These are phyloP conservation scores for Suillus occidentalis DNA, from an alignment of 768 basidiomycete genomes.

Conservation along the genomic window DNA sequence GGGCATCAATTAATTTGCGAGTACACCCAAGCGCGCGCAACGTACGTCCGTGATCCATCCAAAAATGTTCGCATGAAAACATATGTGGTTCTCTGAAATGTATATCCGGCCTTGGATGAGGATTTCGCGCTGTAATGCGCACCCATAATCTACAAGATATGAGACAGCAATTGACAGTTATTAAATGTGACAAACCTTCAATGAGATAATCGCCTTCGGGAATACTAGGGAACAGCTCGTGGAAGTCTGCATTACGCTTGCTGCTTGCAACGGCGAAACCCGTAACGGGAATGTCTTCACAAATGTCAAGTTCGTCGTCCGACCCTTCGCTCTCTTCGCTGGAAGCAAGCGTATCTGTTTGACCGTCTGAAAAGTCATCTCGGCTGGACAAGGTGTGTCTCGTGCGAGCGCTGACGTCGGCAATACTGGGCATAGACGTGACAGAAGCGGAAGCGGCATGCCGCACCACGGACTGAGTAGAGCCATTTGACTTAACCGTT, in stretches of 20 bases:
- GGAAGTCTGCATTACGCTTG: slow-evolving; percentile 93
- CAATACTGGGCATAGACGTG: slow-evolving; percentile 15
- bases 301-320: slow-evolving; percentile 35
- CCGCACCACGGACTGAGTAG: slow-evolving; percentile 4
- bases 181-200: slow-evolving; percentile 59
- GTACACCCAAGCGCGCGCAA: slow-evolving; percentile 12
- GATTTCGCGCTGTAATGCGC: slow-evolving; percentile 94
- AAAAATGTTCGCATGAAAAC: slow-evolving; percentile 99
- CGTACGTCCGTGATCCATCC: slow-evolving; percentile 98
- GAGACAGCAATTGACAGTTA: neutral
- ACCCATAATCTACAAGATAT: slow-evolving; percentile 83
- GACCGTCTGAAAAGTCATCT: slow-evolving; percentile 31
- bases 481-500: slow-evolving; percentile 9
- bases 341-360: slow-evolving; percentile 21
- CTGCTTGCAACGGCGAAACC: slow-evolving; percentile 97
- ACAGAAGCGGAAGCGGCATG: slow-evolving; percentile 10
- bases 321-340: slow-evolving; percentile 34
- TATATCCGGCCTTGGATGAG: slow-evolving; percentile 94
- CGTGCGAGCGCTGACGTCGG: slow-evolving; percentile 11
- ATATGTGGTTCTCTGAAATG: slow-evolving; percentile 98
- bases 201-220: slow-evolving; percentile 98
- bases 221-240: slow-evolving; percentile 84
- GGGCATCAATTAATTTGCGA: slow-evolving; percentile 10
- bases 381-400: slow-evolving; percentile 20
- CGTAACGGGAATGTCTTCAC: slow-evolving; percentile 79